Percentiles rank a stretch among this genome's conserved stretches.
phyloP scores from a whole-genome alignment of 805 yeast genomes.

The Nakazawaea anatomiae region DNA sequence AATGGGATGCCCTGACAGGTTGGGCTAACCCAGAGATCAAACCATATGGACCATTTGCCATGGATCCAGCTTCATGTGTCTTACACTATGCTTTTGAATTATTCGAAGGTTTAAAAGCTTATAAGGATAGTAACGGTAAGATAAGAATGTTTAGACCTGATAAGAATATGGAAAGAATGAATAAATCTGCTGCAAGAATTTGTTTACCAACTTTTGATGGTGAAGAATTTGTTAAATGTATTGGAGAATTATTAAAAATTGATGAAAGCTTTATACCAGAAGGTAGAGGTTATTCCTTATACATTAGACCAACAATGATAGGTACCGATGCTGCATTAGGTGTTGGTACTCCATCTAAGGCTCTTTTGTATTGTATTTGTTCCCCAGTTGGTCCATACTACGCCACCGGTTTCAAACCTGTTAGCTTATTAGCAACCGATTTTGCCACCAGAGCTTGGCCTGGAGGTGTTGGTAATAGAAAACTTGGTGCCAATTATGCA shows the following conservation, averaged over 20 bases:
- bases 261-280: constrained; percentile 80
- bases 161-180: constrained; percentile 89
- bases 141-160: constrained; percentile 86
- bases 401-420: constrained; percentile 94
- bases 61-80: constrained; percentile 88
- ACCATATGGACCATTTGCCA: constrained; percentile 69
- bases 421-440: constrained; percentile 89
- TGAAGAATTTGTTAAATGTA: constrained; percentile 67
- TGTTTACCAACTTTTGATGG: constrained; percentile 83
- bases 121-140: constrained; percentile 55
- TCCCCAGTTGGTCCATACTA: constrained; percentile 98
- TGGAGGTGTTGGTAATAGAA: constrained; percentile 95
- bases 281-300: constrained; percentile 84
- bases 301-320: constrained; percentile 91
- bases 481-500: constrained; percentile 96
- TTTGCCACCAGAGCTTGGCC: constrained; percentile 99
- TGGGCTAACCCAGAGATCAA: constrained; percentile 88
- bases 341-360: constrained; percentile 75
- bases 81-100: constrained; percentile 94
- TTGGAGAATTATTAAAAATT: constrained; percentile 67
- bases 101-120: constrained; percentile 95
- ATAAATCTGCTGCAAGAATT: constrained; percentile 81
- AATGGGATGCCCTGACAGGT: constrained; percentile 73
- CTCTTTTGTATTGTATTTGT: constrained; percentile 79
- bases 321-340: constrained; percentile 91